Conservation (phyloP, 345 rosid genomes). For the Gossypium raimondii region DNA sequence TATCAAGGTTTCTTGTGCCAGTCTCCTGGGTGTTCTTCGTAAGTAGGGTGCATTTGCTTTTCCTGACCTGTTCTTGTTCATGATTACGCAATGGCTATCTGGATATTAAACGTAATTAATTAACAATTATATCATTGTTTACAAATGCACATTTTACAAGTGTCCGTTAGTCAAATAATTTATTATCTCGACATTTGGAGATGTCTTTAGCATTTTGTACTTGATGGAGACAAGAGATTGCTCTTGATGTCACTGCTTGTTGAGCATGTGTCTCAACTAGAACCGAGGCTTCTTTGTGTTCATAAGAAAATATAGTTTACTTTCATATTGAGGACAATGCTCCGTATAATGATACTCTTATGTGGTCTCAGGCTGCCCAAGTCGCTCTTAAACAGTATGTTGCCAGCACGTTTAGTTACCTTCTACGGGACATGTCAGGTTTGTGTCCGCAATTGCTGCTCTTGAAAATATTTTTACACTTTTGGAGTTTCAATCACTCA, state of each 20-base stretch:
- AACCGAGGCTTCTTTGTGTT: background rate
- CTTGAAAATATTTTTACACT: background rate
- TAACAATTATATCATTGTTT: background rate
- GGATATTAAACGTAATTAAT: background rate
- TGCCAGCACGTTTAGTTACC: slow-evolving; percentile 55
- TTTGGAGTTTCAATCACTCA: slow-evolving; percentile 5
- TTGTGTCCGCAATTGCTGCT: slow-evolving; percentile 19
- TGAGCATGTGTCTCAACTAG: background rate
- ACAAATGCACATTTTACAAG: background rate
- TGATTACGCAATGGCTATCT: background rate
- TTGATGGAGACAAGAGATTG: background rate
- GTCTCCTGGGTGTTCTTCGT: slow-evolving; percentile 58
- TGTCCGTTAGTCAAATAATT: background rate
- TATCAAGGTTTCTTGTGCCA: slow-evolving; percentile 36
- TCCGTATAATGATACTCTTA: slow-evolving; percentile 25
- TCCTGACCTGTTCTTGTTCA: background rate
- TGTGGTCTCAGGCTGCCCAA: slow-evolving; percentile 64
- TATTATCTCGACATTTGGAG: slow-evolving; percentile 4
- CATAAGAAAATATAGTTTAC: background rate
- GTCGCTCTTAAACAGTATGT: slow-evolving; percentile 62
- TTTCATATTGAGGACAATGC: background rate
- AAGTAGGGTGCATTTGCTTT: slow-evolving; percentile 35
- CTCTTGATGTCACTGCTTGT: background rate
- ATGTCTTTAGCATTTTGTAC: background rate
- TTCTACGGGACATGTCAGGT: slow-evolving; percentile 83